A percentile compares a stretch with the other conserved stretches of the same genome.
Conservation (phyloP, 805 yeast species). For the Candida parachauliodes region DNA sequence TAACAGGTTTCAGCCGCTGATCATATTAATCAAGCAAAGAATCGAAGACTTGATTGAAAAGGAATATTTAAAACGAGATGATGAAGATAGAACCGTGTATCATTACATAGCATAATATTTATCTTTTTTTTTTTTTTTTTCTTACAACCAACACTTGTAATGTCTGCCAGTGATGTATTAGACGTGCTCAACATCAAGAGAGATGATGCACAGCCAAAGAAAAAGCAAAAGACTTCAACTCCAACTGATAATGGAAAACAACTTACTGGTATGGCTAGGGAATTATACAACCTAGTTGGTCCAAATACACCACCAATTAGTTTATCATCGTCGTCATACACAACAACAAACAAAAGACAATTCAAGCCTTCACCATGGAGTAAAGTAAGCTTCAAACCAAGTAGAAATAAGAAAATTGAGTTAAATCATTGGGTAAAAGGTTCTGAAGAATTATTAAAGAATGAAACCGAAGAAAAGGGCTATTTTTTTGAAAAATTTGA, state of each 20-base stretch:
- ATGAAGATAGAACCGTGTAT: constrained; percentile 54
- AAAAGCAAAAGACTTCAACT: constrained; percentile 31
- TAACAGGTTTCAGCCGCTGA: constrained; percentile 66
- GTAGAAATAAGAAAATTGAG: constrained; percentile 39
- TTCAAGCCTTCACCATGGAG: constrained; percentile 83
- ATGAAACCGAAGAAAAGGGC: constrained; percentile 32
- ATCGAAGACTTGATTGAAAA: constrained; percentile 73
- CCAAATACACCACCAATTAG: constrained; percentile 84
- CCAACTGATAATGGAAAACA: constrained; percentile 22
- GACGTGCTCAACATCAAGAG: constrained; percentile 72
- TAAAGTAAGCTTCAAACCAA: constrained; percentile 54
- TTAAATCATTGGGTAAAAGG: constrained; percentile 90
- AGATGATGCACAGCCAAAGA: constrained; percentile 36
- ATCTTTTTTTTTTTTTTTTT: neutral
- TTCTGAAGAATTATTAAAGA: constrained; percentile 42
- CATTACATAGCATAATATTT: constrained; percentile 59
- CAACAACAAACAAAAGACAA: constrained; percentile 59
- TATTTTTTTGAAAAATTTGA: constrained; percentile 76
- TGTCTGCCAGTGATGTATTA: constrained; percentile 55
- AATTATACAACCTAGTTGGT: constrained; percentile 82
- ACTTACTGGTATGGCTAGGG: constrained; percentile 77
- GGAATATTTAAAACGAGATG: constrained; percentile 75
- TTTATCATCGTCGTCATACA: constrained; percentile 28
- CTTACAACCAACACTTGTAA: constrained; percentile 5
- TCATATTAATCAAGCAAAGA: constrained; percentile 63